Conservation (phyloP, 1,284 basidiomycete species). For the Calocybe gambosa region DNA sequence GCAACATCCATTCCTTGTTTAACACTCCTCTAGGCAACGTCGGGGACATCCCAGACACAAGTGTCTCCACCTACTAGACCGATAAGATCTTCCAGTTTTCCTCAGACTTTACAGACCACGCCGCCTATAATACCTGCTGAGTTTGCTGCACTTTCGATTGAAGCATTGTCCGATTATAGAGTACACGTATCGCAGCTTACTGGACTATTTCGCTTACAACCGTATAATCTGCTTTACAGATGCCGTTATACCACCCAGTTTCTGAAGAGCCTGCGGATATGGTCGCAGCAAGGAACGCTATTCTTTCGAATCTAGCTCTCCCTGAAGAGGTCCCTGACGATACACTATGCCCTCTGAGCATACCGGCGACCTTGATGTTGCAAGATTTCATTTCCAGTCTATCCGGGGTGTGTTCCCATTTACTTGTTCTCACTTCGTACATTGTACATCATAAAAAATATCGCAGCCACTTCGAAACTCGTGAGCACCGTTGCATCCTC, state of each 20-base stretch:
- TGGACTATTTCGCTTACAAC: background rate
- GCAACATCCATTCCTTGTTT: background rate
- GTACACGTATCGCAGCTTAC: conserved; percentile 5
- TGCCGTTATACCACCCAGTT: conserved; percentile 14
- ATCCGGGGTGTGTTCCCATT: conserved; percentile 41
- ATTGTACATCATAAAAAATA: background rate
- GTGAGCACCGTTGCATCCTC: conserved; percentile 30
- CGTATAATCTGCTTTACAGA: background rate
- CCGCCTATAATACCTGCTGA: background rate
- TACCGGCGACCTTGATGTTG: conserved; percentile 55
- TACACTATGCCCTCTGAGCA: conserved; percentile 56
- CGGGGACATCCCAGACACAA: background rate
- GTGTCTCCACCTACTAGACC: conserved; percentile 5
- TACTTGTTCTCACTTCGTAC: background rate
- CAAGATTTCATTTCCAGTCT: conserved; percentile 64
- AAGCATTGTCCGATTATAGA: conserved; percentile 7
- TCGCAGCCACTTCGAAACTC: conserved; percentile 41
- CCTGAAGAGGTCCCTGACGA: conserved; percentile 58
- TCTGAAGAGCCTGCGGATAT: conserved; percentile 40
- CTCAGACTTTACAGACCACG: conserved; percentile 11
- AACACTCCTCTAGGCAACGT: background rate
- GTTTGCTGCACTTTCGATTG: background rate
- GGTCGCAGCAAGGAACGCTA: conserved; percentile 45
- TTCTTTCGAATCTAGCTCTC: conserved; percentile 53
- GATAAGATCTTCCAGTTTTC: conserved; percentile 7